Conservation (phyloP, 805 yeast genomes). For the Nakazawaea holstii region DNA sequence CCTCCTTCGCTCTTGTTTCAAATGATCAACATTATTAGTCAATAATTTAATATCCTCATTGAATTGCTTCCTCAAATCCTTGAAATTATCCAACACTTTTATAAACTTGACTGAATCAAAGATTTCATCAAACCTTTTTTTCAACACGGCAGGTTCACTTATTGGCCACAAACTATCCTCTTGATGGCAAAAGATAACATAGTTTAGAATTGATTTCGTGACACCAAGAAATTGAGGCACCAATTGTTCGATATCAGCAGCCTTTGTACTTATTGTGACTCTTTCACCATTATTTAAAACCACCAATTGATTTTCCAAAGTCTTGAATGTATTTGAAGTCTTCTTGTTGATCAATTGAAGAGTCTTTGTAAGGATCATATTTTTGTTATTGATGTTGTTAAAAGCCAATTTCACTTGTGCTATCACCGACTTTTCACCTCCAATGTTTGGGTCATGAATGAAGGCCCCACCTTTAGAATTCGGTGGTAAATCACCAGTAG, state of each 20-base stretch:
- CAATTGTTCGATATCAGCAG: conserved; percentile 76
- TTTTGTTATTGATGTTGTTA: conserved; percentile 61
- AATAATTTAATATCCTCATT: conserved; percentile 67
- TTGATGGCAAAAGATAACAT: conserved; percentile 95
- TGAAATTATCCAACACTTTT: conserved; percentile 79
- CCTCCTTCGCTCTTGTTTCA: conserved; percentile 66
- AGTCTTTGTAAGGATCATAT: conserved; percentile 83
- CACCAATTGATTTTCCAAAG: conserved; percentile 83
- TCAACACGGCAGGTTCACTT: conserved; percentile 81
- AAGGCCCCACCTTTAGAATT: conserved; percentile 95
- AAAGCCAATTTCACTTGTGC: conserved; percentile 92
- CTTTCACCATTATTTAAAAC: conserved; percentile 63
- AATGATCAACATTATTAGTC: conserved; percentile 73
- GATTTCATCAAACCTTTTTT: conserved; percentile 92
- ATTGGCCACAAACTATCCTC: conserved; percentile 97
- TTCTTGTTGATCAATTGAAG: conserved; percentile 68
- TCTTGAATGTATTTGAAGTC: conserved; percentile 67
- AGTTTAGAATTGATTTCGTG: conserved; percentile 79
- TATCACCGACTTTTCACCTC: conserved; percentile 68
- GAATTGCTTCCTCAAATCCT: conserved; percentile 72
- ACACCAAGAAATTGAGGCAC: conserved; percentile 86
- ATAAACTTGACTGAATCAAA: conserved; percentile 94
- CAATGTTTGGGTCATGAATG: conserved; percentile 83
- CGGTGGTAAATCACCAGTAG: conserved; percentile 96
- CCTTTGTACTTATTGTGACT: conserved; percentile 71